Evolutionary conservation across 208 protist species (phyloP).

Genomic region (Wallacemonas collosoma): DNA sequence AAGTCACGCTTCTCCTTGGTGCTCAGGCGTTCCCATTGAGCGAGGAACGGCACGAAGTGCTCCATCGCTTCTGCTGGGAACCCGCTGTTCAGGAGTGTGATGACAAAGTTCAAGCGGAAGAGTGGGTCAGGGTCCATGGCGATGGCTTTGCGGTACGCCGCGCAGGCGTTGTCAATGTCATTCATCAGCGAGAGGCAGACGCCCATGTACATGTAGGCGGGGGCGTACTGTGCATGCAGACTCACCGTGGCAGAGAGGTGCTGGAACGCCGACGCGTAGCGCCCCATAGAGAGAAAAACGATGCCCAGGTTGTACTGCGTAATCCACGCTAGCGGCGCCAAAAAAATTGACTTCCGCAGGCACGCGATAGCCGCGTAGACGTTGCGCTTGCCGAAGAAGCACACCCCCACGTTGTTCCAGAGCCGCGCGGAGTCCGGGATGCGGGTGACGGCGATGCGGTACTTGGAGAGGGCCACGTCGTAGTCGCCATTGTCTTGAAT

Average conservation of each 20-base stretch:
- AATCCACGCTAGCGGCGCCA: constrained; percentile 97
- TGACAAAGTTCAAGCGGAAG: constrained; percentile 92
- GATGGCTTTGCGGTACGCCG: constrained; percentile 92
- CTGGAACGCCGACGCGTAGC: constrained; percentile 96
- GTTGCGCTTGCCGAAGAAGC: constrained; percentile 96
- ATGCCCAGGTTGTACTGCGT: constrained; percentile 96
- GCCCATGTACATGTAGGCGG: constrained; percentile 94
- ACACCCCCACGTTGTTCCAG: constrained; percentile 98
- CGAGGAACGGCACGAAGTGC: constrained; percentile 57
- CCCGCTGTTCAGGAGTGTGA: constrained; percentile 82
- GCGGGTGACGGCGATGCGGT: constrained; percentile 87
- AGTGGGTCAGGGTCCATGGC: constrained; percentile 84
- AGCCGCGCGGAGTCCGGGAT: constrained; percentile 93
- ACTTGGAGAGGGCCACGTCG: constrained; percentile 96
- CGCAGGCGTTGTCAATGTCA: constrained; percentile 94
- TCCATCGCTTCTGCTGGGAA: constrained; percentile 32
- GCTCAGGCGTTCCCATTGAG: constrained; percentile 35
- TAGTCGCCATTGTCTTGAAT: constrained; percentile 96
- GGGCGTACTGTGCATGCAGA: constrained; percentile 85
- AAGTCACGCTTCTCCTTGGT: constrained; percentile 36
- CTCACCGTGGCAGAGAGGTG: constrained; percentile 92
- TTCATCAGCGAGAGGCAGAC: constrained; percentile 93
- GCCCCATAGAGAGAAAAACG: constrained; percentile 87
- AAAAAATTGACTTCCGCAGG: constrained; percentile 93
- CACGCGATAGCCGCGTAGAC: constrained; percentile 94